A percentile compares a stretch with the other conserved stretches of the same genome.
Evolutionary conservation across 257 asterid genomes (phyloP).

Genomic region (Solanum pimpinellifolium): DNA sequence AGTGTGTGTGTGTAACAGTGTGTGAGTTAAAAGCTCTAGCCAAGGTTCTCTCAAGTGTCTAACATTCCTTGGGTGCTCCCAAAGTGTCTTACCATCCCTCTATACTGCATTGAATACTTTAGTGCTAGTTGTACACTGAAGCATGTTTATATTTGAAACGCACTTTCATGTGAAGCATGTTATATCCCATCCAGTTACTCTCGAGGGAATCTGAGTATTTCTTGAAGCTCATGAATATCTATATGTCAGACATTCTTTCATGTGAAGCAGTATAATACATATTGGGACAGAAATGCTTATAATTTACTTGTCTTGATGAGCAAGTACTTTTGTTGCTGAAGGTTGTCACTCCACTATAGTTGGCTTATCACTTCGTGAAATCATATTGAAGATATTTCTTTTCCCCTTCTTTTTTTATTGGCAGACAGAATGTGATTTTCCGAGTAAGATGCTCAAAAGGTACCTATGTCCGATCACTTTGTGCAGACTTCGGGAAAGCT

Average conservation of each 20-base stretch:
- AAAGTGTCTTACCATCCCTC: background rate
- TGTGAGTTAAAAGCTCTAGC: background rate
- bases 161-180: background rate
- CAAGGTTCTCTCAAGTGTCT: background rate
- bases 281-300: background rate
- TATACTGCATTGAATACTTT: background rate
- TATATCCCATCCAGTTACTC: background rate
- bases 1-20: background rate
- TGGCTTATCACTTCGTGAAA: background rate
- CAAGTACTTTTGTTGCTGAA: background rate
- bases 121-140: background rate
- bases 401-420: background rate
- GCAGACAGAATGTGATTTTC: slow-evolving; percentile 89
- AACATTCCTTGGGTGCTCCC: background rate
- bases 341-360: background rate
- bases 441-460: slow-evolving; percentile 95
- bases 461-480: slow-evolving; percentile 86
- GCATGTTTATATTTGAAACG: background rate
- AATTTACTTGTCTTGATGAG: background rate
- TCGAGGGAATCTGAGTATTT: background rate
- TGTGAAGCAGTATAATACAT: background rate
- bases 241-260: background rate
- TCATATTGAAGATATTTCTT: background rate
- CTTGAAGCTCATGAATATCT: background rate
- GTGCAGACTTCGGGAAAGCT: slow-evolving; percentile 92